Base-by-base conservation (phyloP, 2,329 filamentous ascomycete species). In the Dryadomyces quercivorus region DNA sequence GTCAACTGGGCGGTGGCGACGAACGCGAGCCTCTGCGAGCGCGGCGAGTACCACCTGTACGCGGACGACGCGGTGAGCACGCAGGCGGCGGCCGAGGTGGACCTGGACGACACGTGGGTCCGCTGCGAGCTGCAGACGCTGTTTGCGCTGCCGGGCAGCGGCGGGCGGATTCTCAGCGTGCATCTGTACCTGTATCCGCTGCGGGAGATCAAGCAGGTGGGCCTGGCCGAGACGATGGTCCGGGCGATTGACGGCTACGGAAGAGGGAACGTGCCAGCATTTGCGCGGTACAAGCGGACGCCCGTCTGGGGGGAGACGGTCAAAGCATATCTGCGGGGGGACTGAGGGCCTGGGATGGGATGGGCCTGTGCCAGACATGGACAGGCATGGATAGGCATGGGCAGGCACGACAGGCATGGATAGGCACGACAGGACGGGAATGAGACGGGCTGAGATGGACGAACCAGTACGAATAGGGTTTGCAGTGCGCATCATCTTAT, bases 1-100 rank as follows among this genome's bases (percentile, higher is more conserved):
- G 47, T 58, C 51, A 58, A 58, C 53, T 57, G 55, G 57, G 57
- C 57, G 1, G 55, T 58, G 38, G 53, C 55, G 1, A 58, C 57
- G 6, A 58, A 58, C 21, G 16, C 50, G 1, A 53, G 31, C 3
- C 55, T 58, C 1, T 58, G 57, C 44, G 57, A 58, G 53, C 52
- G 57, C 10, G 57, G 57, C 43, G 57, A 58, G 55, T 58, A 58
- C 36, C 57, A 56, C 34, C 21, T 58, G 43, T 55, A 58, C 22
- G 26, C 45, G 8, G 57, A 53, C 31, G 53, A 52, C 47, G 42
- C 51, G 52, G 53, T 48, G 12, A 48, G 34, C 12, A 22, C 20
- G 13, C 47, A n/a, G n/a, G n/a, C n/a, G n/a, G n/a, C 21, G 12
- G 20, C 21, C 5, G 52, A 53, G 1, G 38, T 58, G 31, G 26